These are phyloP conservation scores for Sarocladiaceae sp. DNA, from an alignment of 2,329 filamentous ascomycete species.

Conservation along the genomic window DNA sequence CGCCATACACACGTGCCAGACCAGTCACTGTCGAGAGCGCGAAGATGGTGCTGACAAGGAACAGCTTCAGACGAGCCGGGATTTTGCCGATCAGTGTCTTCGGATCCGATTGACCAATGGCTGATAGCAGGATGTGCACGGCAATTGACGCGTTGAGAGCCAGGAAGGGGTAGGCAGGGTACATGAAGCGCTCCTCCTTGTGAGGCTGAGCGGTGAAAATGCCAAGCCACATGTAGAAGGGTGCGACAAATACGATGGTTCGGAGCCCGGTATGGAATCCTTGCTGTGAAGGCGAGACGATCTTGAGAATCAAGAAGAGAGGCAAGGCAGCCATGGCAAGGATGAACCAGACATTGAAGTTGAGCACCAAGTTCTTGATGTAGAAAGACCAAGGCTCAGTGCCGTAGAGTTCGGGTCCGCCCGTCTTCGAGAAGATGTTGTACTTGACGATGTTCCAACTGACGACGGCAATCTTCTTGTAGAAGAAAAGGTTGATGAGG, in stretches of 20 bases:
- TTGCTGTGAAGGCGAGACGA: constrained; percentile 53
- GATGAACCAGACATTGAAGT: constrained; percentile 93
- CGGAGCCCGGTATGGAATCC: constrained; percentile 66
- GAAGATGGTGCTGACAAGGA: constrained; percentile 52
- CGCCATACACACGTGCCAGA: constrained; percentile 65
- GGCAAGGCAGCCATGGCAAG: constrained; percentile 71
- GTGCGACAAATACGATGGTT: constrained; percentile 69
- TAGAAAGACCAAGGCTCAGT: constrained; percentile 98
- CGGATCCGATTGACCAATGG: constrained; percentile 64
- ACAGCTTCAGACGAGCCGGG: constrained; percentile 67
- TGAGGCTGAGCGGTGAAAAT: constrained; percentile 92
- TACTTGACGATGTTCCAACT: constrained; percentile 93
- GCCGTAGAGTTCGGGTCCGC: constrained; percentile 87
- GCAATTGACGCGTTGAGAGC: constrained; percentile 82
- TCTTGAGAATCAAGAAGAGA: constrained; percentile 66
- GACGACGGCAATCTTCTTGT: constrained; percentile 69
- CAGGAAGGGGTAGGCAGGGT: constrained; percentile 86
- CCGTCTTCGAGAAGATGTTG: constrained; percentile 80
- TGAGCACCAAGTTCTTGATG: constrained; percentile 80
- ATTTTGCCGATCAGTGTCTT: constrained; percentile 63
- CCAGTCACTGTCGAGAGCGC: constrained; percentile 60
- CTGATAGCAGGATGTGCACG: constrained; percentile 71
- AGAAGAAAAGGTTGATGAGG: constrained; percentile 75
- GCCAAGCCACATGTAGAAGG: constrained; percentile 89
- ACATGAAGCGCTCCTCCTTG: constrained; percentile 99